A percentile compares a stretch with the other conserved stretches of the same genome.
Evolutionary conservation across 345 rosid genomes (phyloP).

Genomic region (Physaria fendleri): DNA sequence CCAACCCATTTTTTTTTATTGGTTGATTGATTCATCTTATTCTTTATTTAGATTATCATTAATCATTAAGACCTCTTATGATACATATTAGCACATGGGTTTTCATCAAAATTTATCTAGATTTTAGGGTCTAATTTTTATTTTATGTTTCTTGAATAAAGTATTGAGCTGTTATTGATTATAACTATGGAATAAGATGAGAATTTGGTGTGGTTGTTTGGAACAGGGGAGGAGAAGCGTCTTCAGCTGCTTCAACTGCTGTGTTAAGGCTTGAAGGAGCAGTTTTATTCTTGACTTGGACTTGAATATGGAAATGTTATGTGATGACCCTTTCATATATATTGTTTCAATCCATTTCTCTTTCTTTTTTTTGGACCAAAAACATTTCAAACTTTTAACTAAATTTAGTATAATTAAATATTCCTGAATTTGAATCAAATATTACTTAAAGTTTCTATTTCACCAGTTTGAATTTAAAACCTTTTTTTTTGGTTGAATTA

Average conservation of each 20-base stretch:
- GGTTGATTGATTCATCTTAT: not conserved
- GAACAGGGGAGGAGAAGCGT: constrained; percentile 63
- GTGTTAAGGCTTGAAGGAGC: constrained; percentile 58
- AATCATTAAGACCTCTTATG: not conserved
- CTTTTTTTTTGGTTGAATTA: no score
- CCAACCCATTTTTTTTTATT: not conserved
- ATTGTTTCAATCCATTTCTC: constrained; percentile 9
- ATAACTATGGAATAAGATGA: not conserved
- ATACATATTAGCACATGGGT: not conserved
- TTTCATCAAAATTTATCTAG: not conserved
- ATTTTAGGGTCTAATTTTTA: not conserved
- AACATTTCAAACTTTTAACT: no score
- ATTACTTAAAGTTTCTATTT: no score
- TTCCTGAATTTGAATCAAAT: no score
- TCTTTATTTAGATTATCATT: not conserved
- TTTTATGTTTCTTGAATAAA: not conserved
- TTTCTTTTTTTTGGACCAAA: not conserved
- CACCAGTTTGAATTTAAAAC: no score
- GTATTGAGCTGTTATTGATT: not conserved
- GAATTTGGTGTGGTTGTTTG: constrained; percentile 5
- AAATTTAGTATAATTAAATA: no score
- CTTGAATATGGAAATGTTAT: constrained; percentile 15
- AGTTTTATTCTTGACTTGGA: constrained; percentile 8
- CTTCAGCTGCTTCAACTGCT: constrained; percentile 78
- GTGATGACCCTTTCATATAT: constrained; percentile 1